phyloP scores from a whole-genome alignment of 2,329 filamentous ascomycete genomes.

The Monosporascus ibericus region DNA sequence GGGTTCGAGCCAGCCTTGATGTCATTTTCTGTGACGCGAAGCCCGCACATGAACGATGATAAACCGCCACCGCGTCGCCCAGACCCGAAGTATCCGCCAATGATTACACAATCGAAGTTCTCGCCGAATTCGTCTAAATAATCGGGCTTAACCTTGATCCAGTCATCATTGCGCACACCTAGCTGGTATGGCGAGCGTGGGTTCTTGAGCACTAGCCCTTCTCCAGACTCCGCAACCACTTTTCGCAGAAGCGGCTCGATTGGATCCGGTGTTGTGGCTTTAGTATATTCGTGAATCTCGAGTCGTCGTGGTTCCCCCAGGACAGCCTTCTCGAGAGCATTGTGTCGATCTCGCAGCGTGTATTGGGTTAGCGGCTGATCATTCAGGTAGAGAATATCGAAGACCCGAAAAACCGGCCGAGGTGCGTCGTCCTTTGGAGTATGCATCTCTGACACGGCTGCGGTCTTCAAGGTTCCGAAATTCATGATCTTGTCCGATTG shows the following conservation, averaged over 20 bases:
- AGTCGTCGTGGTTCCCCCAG: slow-evolving; percentile 66
- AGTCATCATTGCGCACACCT: slow-evolving; percentile 88
- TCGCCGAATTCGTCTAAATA: slow-evolving; percentile 98
- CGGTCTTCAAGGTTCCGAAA: slow-evolving; percentile 91
- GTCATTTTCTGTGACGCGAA: slow-evolving; percentile 67
- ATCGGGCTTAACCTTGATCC: slow-evolving; percentile 98
- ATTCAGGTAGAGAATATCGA: slow-evolving; percentile 89
- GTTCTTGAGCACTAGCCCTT: slow-evolving; percentile 91
- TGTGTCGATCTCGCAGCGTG: slow-evolving; percentile 72
- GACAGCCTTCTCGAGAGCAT: slow-evolving; percentile 67
- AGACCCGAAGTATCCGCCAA: slow-evolving; percentile 90
- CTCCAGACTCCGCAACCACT: slow-evolving; percentile 80
- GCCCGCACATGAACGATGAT: slow-evolving; percentile 84
- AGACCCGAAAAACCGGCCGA: slow-evolving; percentile 76
- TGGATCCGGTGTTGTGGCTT: slow-evolving; percentile 60
- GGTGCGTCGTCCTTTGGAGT: slow-evolving; percentile 61
- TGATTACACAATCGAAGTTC: slow-evolving; percentile 79
- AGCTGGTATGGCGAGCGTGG: slow-evolving; percentile 79
- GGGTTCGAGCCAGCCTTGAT: slow-evolving; percentile 52
- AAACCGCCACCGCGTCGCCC: slow-evolving; percentile 76
- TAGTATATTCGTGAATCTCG: slow-evolving; percentile 71
- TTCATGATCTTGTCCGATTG: slow-evolving; percentile 75
- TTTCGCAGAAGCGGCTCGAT: slow-evolving; percentile 76
- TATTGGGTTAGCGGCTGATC: slow-evolving; percentile 73
- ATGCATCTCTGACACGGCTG: slow-evolving; percentile 71